These are phyloP conservation scores for Lentinula sp. DNA, from an alignment of 768 basidiomycete species.

Conservation along the genomic window DNA sequence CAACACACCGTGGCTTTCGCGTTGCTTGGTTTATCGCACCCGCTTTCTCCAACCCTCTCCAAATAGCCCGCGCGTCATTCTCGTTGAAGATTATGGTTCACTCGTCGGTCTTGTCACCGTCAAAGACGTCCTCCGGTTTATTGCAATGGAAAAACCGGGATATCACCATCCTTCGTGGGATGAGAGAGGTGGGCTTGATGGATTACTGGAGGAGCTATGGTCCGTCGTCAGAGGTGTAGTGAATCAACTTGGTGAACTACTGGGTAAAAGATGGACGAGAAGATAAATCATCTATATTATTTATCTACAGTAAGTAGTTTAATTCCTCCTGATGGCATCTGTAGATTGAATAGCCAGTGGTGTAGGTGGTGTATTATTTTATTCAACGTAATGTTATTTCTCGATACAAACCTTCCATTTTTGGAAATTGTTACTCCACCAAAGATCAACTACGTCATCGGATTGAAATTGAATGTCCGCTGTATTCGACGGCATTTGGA, in stretches of 20 bases:
- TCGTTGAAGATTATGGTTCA: slow-evolving; percentile 82
- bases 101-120: slow-evolving; percentile 88
- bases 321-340: slow-evolving; percentile 21
- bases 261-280: not conserved
- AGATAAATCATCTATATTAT: not conserved
- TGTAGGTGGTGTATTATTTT: not conserved
- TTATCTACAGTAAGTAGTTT: not conserved
- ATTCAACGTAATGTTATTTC: slow-evolving; percentile 3
- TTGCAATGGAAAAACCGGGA: slow-evolving; percentile 47
- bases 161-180: slow-evolving; percentile 52
- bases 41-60: slow-evolving; percentile 1
- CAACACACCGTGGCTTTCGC: not conserved
- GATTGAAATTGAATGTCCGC: not conserved
- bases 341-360: not conserved
- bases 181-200: slow-evolving; percentile 59
- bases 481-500: not conserved
- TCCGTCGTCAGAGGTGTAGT: slow-evolving; percentile 37
- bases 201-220: slow-evolving; percentile 57
- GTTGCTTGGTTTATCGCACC: not conserved
- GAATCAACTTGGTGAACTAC: slow-evolving; percentile 9
- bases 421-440: slow-evolving; percentile 2
- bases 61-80: slow-evolving; percentile 86
- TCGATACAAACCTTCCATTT: not conserved
- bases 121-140: slow-evolving; percentile 92
- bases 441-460: not conserved